A percentile compares a stretch with the other conserved stretches of the same genome.
These are phyloP conservation scores for Trichoderma oligosporum DNA, from an alignment of 2,329 filamentous ascomycete genomes.

Conservation along the genomic window DNA sequence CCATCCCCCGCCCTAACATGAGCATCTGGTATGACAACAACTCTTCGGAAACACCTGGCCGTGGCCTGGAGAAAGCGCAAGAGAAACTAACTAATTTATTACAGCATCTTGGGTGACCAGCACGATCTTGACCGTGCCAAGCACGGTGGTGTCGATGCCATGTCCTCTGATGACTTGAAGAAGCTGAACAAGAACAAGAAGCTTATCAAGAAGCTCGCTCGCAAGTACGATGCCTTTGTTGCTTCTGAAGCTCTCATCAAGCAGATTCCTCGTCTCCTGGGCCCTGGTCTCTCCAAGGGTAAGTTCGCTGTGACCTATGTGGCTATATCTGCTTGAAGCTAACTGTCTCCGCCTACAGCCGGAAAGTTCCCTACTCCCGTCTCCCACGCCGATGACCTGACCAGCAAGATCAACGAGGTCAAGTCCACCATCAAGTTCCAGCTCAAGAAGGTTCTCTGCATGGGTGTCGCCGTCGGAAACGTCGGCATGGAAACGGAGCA, in stretches of 20 bases:
- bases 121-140: conserved; percentile 99
- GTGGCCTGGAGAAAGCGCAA: background rate
- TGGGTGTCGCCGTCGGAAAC: conserved; percentile 98
- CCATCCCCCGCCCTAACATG: conserved; percentile 89
- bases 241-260: conserved; percentile 97
- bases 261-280: conserved; percentile 99
- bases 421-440: conserved; percentile 99
- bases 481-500: conserved; percentile 96
- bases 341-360: conserved; percentile 51
- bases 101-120: conserved; percentile 63
- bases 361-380: conserved; percentile 99
- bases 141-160: conserved; percentile 97
- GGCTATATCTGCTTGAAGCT: conserved; percentile 20
- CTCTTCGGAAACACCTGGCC: background rate
- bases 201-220: conserved; percentile 99
- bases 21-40: conserved; percentile 57
- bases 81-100: background rate
- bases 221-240: conserved; percentile 99
- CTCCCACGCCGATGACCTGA: conserved; percentile 92
- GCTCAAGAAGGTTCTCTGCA: conserved; percentile 99
- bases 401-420: conserved; percentile 96
- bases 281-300: conserved; percentile 97
- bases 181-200: conserved; percentile 99
- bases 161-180: conserved; percentile 98
- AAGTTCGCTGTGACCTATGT: conserved; percentile 37